Base-by-base conservation (phyloP, 768 basidiomycete genomes). In the Suillus placidus region DNA sequence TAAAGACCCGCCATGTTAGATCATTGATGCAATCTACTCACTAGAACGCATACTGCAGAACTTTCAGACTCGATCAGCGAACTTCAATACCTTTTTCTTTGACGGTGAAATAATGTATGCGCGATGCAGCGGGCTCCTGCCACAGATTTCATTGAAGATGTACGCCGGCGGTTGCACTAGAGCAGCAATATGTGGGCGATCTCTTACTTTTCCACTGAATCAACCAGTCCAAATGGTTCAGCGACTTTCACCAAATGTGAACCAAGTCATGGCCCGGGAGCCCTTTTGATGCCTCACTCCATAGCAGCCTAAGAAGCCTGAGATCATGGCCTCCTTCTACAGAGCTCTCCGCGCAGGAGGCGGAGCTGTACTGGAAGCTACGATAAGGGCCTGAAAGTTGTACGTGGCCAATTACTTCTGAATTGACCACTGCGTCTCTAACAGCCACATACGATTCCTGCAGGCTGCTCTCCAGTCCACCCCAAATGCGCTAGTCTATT, bases 71-170 rank as follows among this genome's bases (percentile, higher is more conserved):
- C 81, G 89, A 16, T 80, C 78, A 6, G 84, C 85, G 0, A 80
- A 81, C 38, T 89, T 90, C 61, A 87, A 90, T 40, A 76, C 91
- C 38, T 84, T 86, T 4, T 91, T 91, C 71, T 91, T 84, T 80
- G 74, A 85, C 64, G 80, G 90, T 86, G 63, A 26, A 26, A 26
- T 26, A 26, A 26, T 26, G 26, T 26, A 26, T 26, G 26, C 26
- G 26, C 26, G 51, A 55, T 55, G 54, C 54, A 55, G 20, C 54
- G 32, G 20, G 54, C 54, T 34, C 54, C 54, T 55, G 20, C 54
- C 54, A 55, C 30, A 32, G 18, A 34, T 55, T 32, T 55, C 20
- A n/a, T 55, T 20, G 18, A 55, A 55, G 20, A 55, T 32, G 18
- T 12, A 55, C 34, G 20, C 54, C 54, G 32, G 20, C 54, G 32